Base-by-base conservation (phyloP, 2,329 filamentous ascomycete genomes). In the Ascochyta lentis region DNA sequence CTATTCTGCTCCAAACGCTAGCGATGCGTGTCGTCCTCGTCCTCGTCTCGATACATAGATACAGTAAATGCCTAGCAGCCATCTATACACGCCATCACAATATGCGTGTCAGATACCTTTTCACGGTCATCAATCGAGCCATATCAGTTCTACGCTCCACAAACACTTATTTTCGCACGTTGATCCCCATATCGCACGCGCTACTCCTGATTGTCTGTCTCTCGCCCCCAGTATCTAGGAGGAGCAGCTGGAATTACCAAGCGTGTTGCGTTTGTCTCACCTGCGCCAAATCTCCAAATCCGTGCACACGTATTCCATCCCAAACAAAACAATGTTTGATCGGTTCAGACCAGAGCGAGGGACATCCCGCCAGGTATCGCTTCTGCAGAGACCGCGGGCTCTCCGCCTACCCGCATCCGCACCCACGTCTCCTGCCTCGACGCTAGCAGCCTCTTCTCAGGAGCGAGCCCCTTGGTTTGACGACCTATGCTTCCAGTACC, bases 331-430 rank as follows among this genome's bases (percentile, higher is more conserved):
- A 9, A 2, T 2, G 35, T 10, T 19, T 10, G 35, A 38, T 38
- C 15, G 12, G 27, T 22, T 38, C 4, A 34, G 31, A n/a, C 27
- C 27, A 34, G 10, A n/a, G 15, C 13, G 8, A 12, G 35, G 35
- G 7, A 7, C 22, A 9, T 10, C 9, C 5, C 19, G 35, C 35
- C n/a, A 19, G 19, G 9, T 22, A 38, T 22, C 35, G n/a, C 35
- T 53, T 53, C 19, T 53, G 50, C 24, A 26, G 22, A 5, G 50
- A 53, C 24, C 47, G 50, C 6, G 50, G 50, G 16, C 43, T 53
- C 16, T n/a, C n/a, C 8, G 13, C 29, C 3, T 53, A 53, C 16
- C 49, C 49, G 2, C 29, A 46, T 37, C 49, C 49, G 42, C 49
- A 41, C 27, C 49, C 42, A 24, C 29, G 6, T 22, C 42, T 52